Evolutionary conservation across 2,329 filamentous ascomycete genomes (phyloP), one percentile per base, ranked within the genome.

Genomic region (Ceratocystiopsis minuta): DNA sequence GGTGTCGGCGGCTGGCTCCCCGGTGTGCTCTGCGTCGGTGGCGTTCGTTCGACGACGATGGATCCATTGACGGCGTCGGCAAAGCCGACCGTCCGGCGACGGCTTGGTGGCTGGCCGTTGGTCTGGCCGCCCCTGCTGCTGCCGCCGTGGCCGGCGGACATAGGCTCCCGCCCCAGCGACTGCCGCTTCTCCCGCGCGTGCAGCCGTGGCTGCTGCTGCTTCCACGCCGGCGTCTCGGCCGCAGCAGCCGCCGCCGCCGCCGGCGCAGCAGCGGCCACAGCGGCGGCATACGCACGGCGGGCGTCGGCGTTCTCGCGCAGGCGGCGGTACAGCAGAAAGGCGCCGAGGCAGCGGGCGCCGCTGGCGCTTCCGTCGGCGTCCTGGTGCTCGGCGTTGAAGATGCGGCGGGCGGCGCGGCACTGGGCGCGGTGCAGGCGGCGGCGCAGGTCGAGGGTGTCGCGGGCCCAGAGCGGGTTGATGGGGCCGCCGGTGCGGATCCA

Each of bases 361-460:
- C 56, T 53, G 36, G 42, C 46, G 36, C 38, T 42, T 28, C 44
- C 48, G 40, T 46, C 46, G 36, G 42, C 48, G 36, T 41, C 42
- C 47, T 68, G 64, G 49, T 66, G 67, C 40, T 66, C 64, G 4
- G 65, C 62, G 15, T 61, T 60, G 53, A 69, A 72, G 47, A 76
- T 70, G 47, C 71, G 67, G 41, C 65, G 57, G 24, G 69, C 70
- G 11, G 69, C 69, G 38, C 68, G 67, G 53, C 70, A 72, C 54
- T 75, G 71, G 10, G 70, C 64, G 37, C 68, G 65, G 55, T 75
- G 71, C 32, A 76, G 61, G 40, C 70, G 63, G 36, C 58, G 58
- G 40, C 66, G 60, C 20, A 75, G 60, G 20, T 52, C 47, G 34
- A 60, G 57, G 28, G 70, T 74, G 43, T 74, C 68, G 50, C 60